Evolutionary conservation across 2,329 filamentous ascomycete genomes (phyloP).

Genomic region (Pseudogymnoascus sp.): DNA sequence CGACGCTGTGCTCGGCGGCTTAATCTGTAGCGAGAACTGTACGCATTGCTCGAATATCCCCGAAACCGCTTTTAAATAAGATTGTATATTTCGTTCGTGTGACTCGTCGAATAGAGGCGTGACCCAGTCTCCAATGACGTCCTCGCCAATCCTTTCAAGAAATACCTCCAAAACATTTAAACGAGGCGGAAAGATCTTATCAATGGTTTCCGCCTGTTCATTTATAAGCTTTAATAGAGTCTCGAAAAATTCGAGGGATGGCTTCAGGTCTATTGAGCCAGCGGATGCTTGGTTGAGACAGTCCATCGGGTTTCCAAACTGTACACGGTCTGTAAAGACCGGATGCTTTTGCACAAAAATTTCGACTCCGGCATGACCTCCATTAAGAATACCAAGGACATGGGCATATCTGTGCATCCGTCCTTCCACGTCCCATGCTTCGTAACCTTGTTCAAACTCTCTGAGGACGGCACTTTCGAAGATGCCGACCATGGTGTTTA

Average conservation of each 20-base stretch:
- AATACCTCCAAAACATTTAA: slow-evolving; percentile 68
- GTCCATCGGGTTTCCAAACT: slow-evolving; percentile 68
- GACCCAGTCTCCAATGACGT: slow-evolving; percentile 77
- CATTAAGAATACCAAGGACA: slow-evolving; percentile 75
- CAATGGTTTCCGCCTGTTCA: slow-evolving; percentile 73
- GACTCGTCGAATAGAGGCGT: slow-evolving; percentile 81
- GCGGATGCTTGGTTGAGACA: slow-evolving; percentile 64
- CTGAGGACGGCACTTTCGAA: slow-evolving; percentile 87
- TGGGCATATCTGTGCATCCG: slow-evolving; percentile 84
- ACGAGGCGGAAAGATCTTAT: slow-evolving; percentile 68
- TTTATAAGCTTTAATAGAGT: slow-evolving; percentile 67
- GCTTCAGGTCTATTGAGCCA: slow-evolving; percentile 68
- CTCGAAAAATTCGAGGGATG: slow-evolving; percentile 75
- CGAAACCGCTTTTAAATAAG: slow-evolving; percentile 79
- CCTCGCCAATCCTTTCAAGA: slow-evolving; percentile 74
- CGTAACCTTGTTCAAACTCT: slow-evolving; percentile 90
- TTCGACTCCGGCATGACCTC: slow-evolving; percentile 69
- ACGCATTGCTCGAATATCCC: slow-evolving; percentile 81
- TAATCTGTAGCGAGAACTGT: slow-evolving; percentile 65
- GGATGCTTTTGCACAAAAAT: slow-evolving; percentile 85
- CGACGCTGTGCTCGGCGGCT: slow-evolving; percentile 54
- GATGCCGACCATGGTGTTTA: slow-evolving; percentile 66
- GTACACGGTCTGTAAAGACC: slow-evolving; percentile 65
- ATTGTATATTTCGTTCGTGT: slow-evolving; percentile 64
- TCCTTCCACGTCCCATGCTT: slow-evolving; percentile 79